A percentile compares a stretch with the other conserved stretches of the same genome.
Conservation (phyloP, 805 yeast genomes). For the Kockiozyma suomiensis region DNA sequence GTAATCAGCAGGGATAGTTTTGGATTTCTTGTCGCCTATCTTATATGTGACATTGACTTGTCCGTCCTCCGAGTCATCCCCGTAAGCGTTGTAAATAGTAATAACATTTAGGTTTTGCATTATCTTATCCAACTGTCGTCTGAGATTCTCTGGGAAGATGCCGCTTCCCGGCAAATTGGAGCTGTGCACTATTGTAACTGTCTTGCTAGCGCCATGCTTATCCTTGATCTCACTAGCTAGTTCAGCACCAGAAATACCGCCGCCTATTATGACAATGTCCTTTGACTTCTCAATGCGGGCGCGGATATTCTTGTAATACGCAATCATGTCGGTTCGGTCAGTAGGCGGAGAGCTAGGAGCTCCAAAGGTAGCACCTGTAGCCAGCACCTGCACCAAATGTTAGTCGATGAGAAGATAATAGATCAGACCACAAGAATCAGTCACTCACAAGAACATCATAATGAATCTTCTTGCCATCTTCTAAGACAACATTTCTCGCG, state of each 20-base stretch:
- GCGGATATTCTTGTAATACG: conserved; percentile 9
- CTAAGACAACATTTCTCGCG: conserved; percentile 7
- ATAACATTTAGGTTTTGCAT: conserved; percentile 32
- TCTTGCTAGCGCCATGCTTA: conserved; percentile 42
- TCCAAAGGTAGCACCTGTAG: conserved; percentile 12
- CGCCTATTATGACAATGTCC: conserved; percentile 52
- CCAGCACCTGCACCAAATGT: conserved; percentile 9
- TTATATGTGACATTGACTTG: conserved; percentile 1
- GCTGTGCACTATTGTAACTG: conserved; percentile 39
- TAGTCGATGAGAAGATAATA: too few species aligned
- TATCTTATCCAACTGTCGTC: conserved; percentile 20
- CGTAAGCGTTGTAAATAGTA: conserved; percentile 18
- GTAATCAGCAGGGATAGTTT: conserved; percentile 11
- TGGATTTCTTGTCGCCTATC: neutral
- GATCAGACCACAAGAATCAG: neutral
- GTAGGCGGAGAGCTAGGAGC: conserved; percentile 10
- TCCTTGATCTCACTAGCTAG: conserved; percentile 52
- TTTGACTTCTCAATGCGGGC: conserved; percentile 44
- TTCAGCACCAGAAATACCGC: conserved; percentile 57
- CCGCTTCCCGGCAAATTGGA: conserved; percentile 22
- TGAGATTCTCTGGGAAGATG: conserved; percentile 4
- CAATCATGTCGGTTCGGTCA: neutral
- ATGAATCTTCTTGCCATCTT: conserved; percentile 3
- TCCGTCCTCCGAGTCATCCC: conserved; percentile 8
- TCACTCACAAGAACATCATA: conserved; percentile 25